Percentiles rank a stretch among this genome's conserved stretches.
phyloP scores from a whole-genome alignment of 2,329 filamentous ascomycete species.

The Hymenoscyphus albidus region DNA sequence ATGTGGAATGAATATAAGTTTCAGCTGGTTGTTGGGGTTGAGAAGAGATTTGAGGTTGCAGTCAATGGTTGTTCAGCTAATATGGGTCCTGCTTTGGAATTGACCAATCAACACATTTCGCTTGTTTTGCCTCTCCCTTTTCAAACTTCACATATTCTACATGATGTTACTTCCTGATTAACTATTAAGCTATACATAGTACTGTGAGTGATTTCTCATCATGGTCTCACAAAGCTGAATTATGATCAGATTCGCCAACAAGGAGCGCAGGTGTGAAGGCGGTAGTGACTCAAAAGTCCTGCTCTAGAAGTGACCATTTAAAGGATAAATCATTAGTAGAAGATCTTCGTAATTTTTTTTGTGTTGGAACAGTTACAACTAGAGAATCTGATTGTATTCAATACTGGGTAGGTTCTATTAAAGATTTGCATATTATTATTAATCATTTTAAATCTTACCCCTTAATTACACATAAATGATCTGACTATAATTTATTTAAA shows the following conservation, averaged over 20 bases:
- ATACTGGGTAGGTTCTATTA: too few species aligned
- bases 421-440: too few species aligned
- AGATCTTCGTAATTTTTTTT: too few species aligned
- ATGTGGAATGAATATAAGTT: neutral
- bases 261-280: neutral
- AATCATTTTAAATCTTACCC: too few species aligned
- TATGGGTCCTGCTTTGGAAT: neutral
- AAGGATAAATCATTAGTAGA: too few species aligned
- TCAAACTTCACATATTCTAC: neutral
- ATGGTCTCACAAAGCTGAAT: neutral
- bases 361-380: too few species aligned
- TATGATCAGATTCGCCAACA: neutral
- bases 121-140: neutral
- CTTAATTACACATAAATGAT: too few species aligned
- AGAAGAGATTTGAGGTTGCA: neutral
- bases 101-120: neutral
- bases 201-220: too few species aligned
- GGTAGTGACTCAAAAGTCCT: neutral
- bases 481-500: too few species aligned
- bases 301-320: slow-evolving; percentile 9
- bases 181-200: neutral
- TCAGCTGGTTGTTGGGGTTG: neutral
- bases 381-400: too few species aligned
- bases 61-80: neutral
- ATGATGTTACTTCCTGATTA: neutral